Evolutionary conservation across 1,139 yeast species (phyloP).

Genomic region (Taiozyma sp.): DNA sequence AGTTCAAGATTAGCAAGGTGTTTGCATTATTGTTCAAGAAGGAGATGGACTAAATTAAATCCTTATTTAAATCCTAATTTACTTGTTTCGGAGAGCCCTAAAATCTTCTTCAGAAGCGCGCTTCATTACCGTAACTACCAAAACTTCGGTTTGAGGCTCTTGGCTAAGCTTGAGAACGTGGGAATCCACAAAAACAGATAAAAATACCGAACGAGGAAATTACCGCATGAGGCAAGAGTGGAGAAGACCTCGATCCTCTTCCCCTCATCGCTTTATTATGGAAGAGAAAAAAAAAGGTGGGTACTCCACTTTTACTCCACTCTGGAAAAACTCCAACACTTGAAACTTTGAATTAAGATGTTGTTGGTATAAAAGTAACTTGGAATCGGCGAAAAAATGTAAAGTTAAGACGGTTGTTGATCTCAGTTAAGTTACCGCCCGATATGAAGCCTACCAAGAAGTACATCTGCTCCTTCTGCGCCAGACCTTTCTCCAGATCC

Average conservation of each 20-base stretch:
- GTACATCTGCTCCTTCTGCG: conserved; percentile 77
- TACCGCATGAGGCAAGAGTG: neutral
- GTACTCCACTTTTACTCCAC: neutral
- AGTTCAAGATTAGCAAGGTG: neutral
- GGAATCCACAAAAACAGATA: neutral
- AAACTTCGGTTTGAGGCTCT: no score
- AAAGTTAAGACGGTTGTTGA: no score
- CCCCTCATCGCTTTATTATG: neutral
- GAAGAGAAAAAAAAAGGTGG: no score
- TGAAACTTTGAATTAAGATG: neutral
- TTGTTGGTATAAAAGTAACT: neutral
- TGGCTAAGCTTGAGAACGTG: neutral
- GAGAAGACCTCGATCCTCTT: neutral
- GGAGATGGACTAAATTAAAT: neutral
- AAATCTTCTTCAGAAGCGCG: no score
- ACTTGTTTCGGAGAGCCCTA: no score
- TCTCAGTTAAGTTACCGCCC: neutral
- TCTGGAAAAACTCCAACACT: neutral
- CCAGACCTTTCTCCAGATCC: conserved; percentile 73
- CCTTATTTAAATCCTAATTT: no score
- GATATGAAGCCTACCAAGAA: conserved; percentile 37
- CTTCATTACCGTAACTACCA: no score
- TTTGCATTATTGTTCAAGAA: neutral
- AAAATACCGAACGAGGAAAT: neutral
- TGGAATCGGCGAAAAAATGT: neutral